Evolutionary conservation across 371 early-diverging fungal genomes (phyloP), one percentile per base, ranked within the genome.

Genomic region (Actinomortierella ambigua): DNA sequence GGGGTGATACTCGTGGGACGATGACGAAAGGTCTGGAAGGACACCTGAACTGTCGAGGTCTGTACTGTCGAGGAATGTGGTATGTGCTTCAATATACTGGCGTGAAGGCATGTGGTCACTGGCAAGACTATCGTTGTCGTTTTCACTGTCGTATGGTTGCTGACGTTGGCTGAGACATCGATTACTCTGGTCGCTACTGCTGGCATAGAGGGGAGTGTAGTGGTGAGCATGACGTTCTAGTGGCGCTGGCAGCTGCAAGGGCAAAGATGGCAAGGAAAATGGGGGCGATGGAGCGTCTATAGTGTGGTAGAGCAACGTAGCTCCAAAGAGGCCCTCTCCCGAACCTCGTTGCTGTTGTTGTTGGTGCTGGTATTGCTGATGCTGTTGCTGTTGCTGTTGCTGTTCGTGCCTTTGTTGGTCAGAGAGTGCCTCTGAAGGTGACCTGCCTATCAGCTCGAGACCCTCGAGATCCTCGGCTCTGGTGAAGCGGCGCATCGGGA

Each of bases 21-120:
- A 15, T 9, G 54, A 20, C 8, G 29, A 27, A n/a, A 9, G 49
- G 41, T 24, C 20, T 8, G 66, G 66, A 29, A 68, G 61, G 34
- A 51, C 61, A 7, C 68, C 68, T 24, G 62, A 58, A 17, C 68
- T 59, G 5, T 62, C 68, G 14, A 59, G 54, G 28, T 68, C 63
- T 15, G 68, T 54, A 40, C 68, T 68, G n/a, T 68, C 59, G 50
- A 68, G 63, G 55, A 55, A 68, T 2, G 63, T 54, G 0, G 68
- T 68, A 52, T 68, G 58, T 17, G 59, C 39, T 20, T 68, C 59
- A 27, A 68, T 54, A 26, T 68, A 68, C 20, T 40, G 62, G 11
- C 59, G 28, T 22, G 51, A 40, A 4, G 55, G 68, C 20, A 59
- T 57, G 2, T 44, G 52, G 17, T 53, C 43, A 27, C 44, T n/a